Evolutionary conservation across 78 protist species (phyloP).

Genomic region (Creolimax fragrantissima): DNA sequence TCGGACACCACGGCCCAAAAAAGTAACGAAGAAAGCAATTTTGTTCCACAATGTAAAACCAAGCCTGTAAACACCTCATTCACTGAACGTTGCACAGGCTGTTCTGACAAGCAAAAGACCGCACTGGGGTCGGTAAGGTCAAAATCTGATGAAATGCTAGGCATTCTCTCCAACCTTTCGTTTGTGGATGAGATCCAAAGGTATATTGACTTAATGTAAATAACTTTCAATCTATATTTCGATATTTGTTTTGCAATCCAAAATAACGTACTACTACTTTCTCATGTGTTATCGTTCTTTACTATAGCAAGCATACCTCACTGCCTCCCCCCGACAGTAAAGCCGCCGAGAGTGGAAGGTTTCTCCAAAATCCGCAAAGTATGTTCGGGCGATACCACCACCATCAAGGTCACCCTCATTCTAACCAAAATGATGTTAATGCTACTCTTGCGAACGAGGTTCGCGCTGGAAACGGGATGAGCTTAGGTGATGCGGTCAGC

Average conservation of each 20-base stretch:
- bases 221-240: background rate
- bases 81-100: background rate
- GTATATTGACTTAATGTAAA: background rate
- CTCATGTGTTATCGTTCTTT: background rate
- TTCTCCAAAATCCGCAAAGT: background rate
- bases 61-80: background rate
- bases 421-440: background rate
- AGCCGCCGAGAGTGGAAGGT: background rate
- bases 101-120: background rate
- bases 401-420: background rate
- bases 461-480: background rate
- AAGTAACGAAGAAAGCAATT: background rate
- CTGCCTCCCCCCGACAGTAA: background rate
- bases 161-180: background rate
- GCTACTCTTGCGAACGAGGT: background rate
- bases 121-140: background rate
- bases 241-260: background rate
- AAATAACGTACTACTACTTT: background rate
- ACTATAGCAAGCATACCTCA: background rate
- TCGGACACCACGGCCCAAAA: background rate
- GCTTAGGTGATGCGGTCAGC: no score
- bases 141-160: background rate
- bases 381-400: background rate
- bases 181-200: background rate
- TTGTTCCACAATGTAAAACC: no score